These are phyloP conservation scores for Persicaria maculosa DNA, from an alignment of 148 eudicot species.

Conservation along the genomic window DNA sequence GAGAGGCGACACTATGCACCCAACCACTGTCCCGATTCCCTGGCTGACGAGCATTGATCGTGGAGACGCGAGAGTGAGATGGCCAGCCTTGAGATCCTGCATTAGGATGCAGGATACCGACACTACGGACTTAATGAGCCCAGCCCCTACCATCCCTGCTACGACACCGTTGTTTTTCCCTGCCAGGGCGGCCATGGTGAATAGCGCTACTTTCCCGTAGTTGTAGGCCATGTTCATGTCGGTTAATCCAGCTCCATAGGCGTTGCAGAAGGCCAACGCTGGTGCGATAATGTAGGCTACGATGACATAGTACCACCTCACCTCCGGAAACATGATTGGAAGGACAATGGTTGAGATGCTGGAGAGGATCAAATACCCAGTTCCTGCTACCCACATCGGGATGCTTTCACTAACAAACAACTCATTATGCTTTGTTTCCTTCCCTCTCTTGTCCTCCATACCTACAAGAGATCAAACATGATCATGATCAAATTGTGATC, in stretches of 20 bases:
- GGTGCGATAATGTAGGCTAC: slow-evolving; percentile 61
- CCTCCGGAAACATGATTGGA: slow-evolving; percentile 55
- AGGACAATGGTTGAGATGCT: slow-evolving; percentile 39
- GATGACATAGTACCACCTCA: slow-evolving; percentile 57
- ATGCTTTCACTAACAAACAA: slow-evolving; percentile 52
- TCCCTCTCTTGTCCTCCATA: slow-evolving; percentile 17
- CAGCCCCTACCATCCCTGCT: slow-evolving; percentile 72
- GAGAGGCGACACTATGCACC: slow-evolving; percentile 57
- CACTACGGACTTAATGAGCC: slow-evolving; percentile 66
- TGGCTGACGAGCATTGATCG: slow-evolving; percentile 69
- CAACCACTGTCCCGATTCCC: slow-evolving; percentile 58
- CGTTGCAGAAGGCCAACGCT: slow-evolving; percentile 65
- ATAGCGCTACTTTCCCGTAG: slow-evolving; percentile 77
- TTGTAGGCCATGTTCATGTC: slow-evolving; percentile 83
- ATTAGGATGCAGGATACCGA: slow-evolving; percentile 50
- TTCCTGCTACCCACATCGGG: slow-evolving; percentile 50
- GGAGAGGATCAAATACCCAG: slow-evolving; percentile 52
- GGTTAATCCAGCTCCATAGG: slow-evolving; percentile 73
- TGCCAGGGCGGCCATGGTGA: slow-evolving; percentile 45
- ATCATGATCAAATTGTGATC: neutral
- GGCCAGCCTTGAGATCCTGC: slow-evolving; percentile 71
- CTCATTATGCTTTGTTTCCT: slow-evolving; percentile 33
- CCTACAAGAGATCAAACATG: slow-evolving; percentile 8
- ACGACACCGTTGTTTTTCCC: slow-evolving; percentile 56
- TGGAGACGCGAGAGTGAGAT: slow-evolving; percentile 66